Conservation (phyloP, 2,329 filamentous ascomycete species). For the Lasiodiplodia sp. region DNA sequence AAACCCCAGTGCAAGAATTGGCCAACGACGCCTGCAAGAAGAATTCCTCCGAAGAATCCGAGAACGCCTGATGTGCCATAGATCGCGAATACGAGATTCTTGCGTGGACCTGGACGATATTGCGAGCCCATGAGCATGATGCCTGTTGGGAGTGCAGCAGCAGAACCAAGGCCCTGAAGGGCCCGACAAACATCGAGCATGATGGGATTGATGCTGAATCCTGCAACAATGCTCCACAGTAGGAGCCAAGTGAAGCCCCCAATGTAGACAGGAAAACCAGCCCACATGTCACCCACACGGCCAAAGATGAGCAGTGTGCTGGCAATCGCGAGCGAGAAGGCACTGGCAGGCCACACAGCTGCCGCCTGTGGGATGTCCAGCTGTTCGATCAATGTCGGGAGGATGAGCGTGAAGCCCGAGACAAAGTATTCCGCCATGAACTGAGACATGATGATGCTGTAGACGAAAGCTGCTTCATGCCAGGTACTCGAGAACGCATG, state of each 20-base stretch:
- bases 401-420: constrained; percentile 73
- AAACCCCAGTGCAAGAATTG: constrained; percentile 66
- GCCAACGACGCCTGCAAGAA: constrained; percentile 67
- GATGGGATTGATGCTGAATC: constrained; percentile 39
- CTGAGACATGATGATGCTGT: not conserved
- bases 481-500: not conserved
- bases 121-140: constrained; percentile 42
- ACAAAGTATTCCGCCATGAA: constrained; percentile 69
- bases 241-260: constrained; percentile 52
- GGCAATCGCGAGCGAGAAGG: constrained; percentile 57
- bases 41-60: constrained; percentile 68
- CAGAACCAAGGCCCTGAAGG: constrained; percentile 44
- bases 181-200: constrained; percentile 46
- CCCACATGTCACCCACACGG: constrained; percentile 62
- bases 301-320: constrained; percentile 58
- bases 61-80: constrained; percentile 61
- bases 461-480: not conserved
- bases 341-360: constrained; percentile 60
- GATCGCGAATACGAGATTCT: constrained; percentile 44
- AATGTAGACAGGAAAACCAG: constrained; percentile 67
- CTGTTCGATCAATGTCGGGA: constrained; percentile 68
- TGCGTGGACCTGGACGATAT: constrained; percentile 35
- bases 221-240: not conserved
- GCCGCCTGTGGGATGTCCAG: constrained; percentile 72
- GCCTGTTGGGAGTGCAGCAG: constrained; percentile 42